Base-by-base conservation (phyloP, 805 yeast genomes). In the Saturnispora hagleri region DNA sequence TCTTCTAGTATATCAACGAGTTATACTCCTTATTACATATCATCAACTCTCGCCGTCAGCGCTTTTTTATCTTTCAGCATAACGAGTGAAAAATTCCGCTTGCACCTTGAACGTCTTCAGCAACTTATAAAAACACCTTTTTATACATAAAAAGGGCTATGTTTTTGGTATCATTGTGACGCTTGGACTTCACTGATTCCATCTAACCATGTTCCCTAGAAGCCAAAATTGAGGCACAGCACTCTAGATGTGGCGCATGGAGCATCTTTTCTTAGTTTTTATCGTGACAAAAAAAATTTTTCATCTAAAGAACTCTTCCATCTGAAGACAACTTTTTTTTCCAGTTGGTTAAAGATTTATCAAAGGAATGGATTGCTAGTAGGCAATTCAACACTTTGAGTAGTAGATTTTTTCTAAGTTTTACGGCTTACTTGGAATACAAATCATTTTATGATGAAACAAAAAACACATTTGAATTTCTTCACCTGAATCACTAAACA, bases 401-500 rank as follows among this genome's bases (percentile, higher is more conserved):
- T 31, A 24, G n/a, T 18, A 38, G 15, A 9, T 4, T 38, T 38
- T 6, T 17, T 15, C 8, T 17, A 38, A 18, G 3, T 8, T 38
- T 38, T 18, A 18, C 20, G 9, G 15, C 20, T 20, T 8, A 7
- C 22, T 31, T 45, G 7, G n/a, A 24, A 22, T 33, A 36, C 17
- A 18, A 20, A 22, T 34, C 42, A 38, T 38, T 45, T 33, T 31
- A 45, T 45, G 47, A 45, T 45, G 47, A 45, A 45, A 34, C 47
- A 45, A 31, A 45, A 45, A 45, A 45, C 27, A 24, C 26, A 45
- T 45, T 45, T 45, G 47, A 45, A 45, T 45, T 45, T 45, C 47
- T 45, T 45, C 47, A 45, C 36, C 47, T 45, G 47, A 45, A 45
- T 45, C 47, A 45, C 47, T 33, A 18, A 18, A 45, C 33, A 31